These are phyloP conservation scores for Fusarium sp. DNA, from an alignment of 2,329 filamentous ascomycete genomes.

Conservation along the genomic window DNA sequence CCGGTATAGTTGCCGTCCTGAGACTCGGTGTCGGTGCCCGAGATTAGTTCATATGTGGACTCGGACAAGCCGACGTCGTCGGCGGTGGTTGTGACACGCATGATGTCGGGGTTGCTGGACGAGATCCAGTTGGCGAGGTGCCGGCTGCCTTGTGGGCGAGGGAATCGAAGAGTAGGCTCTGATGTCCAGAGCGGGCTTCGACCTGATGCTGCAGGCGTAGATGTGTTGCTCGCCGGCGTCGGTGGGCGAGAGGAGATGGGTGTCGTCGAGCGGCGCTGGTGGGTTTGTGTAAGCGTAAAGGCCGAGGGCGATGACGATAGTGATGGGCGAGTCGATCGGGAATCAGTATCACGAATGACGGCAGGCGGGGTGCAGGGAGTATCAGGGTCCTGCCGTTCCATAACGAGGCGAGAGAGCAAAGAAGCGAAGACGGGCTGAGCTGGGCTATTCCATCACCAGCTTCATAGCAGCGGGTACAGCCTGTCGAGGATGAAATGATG, in stretches of 20 bases:
- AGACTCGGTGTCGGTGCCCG: slow-evolving; percentile 61
- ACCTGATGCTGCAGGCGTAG: slow-evolving; percentile 10
- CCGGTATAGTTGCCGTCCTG: slow-evolving; percentile 59
- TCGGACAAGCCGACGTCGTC: slow-evolving; percentile 62
- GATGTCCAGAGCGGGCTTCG: slow-evolving; percentile 49
- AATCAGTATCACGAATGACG: slow-evolving; percentile 46
- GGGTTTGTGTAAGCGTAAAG: slow-evolving; percentile 35
- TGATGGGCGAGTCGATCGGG: slow-evolving; percentile 38
- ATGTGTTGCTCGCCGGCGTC: slow-evolving; percentile 24
- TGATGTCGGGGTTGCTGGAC: slow-evolving; percentile 64
- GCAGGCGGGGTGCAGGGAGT: slow-evolving; percentile 42
- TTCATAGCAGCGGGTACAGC: slow-evolving; percentile 35
- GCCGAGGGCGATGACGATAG: slow-evolving; percentile 35
- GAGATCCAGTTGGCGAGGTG: slow-evolving; percentile 67
- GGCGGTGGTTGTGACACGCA: slow-evolving; percentile 55
- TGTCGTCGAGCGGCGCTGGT: slow-evolving; percentile 31
- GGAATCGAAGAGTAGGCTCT: slow-evolving; percentile 63
- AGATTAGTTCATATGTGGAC: slow-evolving; percentile 65
- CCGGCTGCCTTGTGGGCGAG: slow-evolving; percentile 62
- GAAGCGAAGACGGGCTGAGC: slow-evolving; percentile 38
- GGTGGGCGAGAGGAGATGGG: slow-evolving; percentile 24
- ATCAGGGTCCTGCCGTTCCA: slow-evolving; percentile 57
- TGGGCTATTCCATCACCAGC: slow-evolving; percentile 42
- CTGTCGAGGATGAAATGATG: slow-evolving; percentile 35
- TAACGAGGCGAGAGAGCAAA: slow-evolving; percentile 54